Conservation (phyloP, 306 rosid species). For the Vicia sativa region DNA sequence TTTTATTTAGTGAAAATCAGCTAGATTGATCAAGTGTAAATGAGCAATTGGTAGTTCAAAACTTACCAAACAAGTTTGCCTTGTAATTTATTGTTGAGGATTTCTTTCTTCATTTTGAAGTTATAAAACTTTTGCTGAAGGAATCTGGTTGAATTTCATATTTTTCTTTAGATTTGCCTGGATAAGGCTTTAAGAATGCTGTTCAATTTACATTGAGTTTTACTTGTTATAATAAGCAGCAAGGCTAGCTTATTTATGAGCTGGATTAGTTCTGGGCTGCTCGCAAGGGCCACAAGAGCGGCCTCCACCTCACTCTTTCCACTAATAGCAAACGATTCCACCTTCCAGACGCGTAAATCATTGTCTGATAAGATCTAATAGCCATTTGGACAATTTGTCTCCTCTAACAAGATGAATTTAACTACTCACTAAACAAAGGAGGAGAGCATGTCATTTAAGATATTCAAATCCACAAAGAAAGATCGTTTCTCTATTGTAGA, state of each 20-base stretch:
- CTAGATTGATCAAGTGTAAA: constrained; percentile 33
- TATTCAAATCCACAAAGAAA: too few relatives aligned
- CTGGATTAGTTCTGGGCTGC: too few relatives aligned
- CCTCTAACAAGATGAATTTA: too few relatives aligned
- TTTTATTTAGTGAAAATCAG: constrained; percentile 30
- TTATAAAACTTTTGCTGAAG: constrained; percentile 17
- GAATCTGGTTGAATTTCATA: constrained; percentile 5
- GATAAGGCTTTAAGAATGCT: neutral
- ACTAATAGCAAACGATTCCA: too few relatives aligned
- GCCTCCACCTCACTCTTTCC: too few relatives aligned
- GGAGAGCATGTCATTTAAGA: too few relatives aligned
- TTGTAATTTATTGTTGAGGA: constrained; percentile 25
- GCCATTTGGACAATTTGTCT: too few relatives aligned
- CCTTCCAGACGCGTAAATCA: too few relatives aligned
- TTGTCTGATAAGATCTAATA: too few relatives aligned
- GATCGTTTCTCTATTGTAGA: too few relatives aligned
- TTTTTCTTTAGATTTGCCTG: constrained; percentile 12
- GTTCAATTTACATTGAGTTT: neutral
- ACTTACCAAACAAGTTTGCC: constrained; percentile 3
- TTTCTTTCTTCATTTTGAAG: constrained; percentile 12
- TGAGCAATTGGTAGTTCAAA: neutral
- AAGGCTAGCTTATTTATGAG: neutral
- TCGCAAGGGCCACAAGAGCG: too few relatives aligned
- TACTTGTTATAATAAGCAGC: neutral
- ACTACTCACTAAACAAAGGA: too few relatives aligned